Conservation (phyloP, 179 eudicot species). For the Carnegiea gigantea region DNA sequence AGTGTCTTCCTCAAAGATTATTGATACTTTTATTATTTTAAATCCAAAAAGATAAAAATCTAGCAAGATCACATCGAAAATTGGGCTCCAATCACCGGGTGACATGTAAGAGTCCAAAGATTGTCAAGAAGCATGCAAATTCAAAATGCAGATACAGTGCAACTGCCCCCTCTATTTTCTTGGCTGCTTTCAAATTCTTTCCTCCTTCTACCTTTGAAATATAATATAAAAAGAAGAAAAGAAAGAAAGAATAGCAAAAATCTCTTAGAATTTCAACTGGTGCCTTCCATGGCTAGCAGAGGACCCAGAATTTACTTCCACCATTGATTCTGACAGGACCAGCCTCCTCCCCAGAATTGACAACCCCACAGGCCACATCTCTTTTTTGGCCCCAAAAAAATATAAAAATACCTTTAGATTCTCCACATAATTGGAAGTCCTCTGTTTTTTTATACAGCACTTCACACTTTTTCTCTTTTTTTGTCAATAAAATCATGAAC, state of each 20-base stretch:
- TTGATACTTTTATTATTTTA: background rate
- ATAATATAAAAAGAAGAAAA: background rate
- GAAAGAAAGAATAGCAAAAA: background rate
- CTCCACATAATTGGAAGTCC: conserved; percentile 4
- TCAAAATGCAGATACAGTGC: conserved; percentile 15
- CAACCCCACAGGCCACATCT: conserved; percentile 9
- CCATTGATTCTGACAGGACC: conserved; percentile 34
- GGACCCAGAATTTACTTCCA: conserved; percentile 23
- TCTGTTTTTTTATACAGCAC: conserved; percentile 11
- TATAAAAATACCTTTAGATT: conserved; percentile 4
- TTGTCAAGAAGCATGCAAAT: conserved; percentile 12
- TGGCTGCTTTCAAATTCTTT: conserved; percentile 20
- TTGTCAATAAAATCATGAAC: background rate
- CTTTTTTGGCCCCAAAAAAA: conserved; percentile 6
- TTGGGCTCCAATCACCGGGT: conserved; percentile 26
- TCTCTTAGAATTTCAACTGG: conserved; percentile 17
- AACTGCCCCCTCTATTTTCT: conserved; percentile 5
- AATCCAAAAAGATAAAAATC: background rate
- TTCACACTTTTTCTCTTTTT: background rate
- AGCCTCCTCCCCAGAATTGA: conserved; percentile 26
- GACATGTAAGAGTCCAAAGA: conserved; percentile 28
- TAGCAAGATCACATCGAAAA: conserved; percentile 21
- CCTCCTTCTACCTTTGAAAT: background rate
- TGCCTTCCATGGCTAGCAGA: conserved; percentile 13
- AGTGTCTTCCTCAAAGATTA: conserved; percentile 18